Evolutionary conservation across 257 asterid species (phyloP), one percentile per base, ranked within the genome.

Genomic region (Nicotiana obtusifolia): DNA sequence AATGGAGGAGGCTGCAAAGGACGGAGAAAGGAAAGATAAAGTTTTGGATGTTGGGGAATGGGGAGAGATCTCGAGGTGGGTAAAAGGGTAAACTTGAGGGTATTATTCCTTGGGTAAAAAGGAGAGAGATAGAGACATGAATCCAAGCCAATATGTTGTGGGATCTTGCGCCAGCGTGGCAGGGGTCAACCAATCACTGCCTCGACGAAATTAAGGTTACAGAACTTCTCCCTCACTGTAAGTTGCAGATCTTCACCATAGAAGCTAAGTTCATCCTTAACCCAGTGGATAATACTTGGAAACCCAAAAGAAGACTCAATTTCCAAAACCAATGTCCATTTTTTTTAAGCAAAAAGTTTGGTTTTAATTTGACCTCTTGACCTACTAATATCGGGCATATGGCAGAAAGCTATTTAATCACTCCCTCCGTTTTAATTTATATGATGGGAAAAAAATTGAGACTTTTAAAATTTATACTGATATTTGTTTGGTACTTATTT

Each of bases 141-240:
- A 41, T n/a, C 31, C 19, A 64, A 88, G 83, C 97, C 95, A 94
- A 92, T 94, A 91, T 89, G 81, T 87, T 66, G 91, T 89, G 90
- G 97, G 93, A 91, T 91, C 97, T 90, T 57, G 90, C 17, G 86
- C 90, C 91, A 65, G 73, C 94, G 91, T 93, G 98, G 93, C 93
- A 84, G 86, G 53, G 57, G 53, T 76, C 87, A 90, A 83, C 95
- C 97, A 92, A 90, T 92, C 91, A 87, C 85, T 85, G 87, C 64
- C 87, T 94, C 98, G 97, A 94, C 83, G 77, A 91, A 88, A 91
- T 94, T 94, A 92, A 94, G 98, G 97, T 92, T 88, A 24, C 87
- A 64, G 85, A 78, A 17, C 67, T 6, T 77, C 3, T 85, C 64
- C 82, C 69, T 86, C 87, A 88, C 90, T 80, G 64, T 47, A 82